Conservation (phyloP, 495 filamentous ascomycete genomes). For the Bryoglossum gracile region DNA sequence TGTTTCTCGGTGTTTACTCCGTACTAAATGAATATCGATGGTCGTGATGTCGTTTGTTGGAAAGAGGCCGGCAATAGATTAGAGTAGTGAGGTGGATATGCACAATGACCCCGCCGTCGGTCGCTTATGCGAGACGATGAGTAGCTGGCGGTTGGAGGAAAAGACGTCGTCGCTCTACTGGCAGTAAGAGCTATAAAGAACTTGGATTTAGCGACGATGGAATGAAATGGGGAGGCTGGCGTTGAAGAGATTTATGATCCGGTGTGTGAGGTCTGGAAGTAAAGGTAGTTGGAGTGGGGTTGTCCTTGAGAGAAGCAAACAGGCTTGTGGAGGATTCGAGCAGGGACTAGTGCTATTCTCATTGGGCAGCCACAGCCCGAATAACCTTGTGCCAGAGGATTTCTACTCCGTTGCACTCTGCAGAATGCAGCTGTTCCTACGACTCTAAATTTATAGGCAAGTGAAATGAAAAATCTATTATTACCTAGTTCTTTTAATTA, state of each 20-base stretch:
- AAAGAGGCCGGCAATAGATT: background rate
- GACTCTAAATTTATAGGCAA: background rate
- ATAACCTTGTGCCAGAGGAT: background rate
- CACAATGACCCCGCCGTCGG: background rate
- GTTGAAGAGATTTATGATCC: conserved; percentile 21
- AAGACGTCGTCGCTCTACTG: too few species aligned
- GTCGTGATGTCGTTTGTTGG: background rate
- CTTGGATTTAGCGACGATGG: too few species aligned
- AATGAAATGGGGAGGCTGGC: conserved; percentile 10
- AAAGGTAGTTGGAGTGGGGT: conserved; percentile 5
- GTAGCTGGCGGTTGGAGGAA: background rate
- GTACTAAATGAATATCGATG: too few species aligned
- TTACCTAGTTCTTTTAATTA: background rate
- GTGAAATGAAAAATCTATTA: background rate
- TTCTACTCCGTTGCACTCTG: too few species aligned
- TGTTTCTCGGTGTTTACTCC: too few species aligned
- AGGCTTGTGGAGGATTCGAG: conserved; percentile 13
- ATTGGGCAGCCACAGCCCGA: conserved; percentile 13
- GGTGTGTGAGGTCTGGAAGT: conserved; percentile 5
- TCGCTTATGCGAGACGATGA: background rate
- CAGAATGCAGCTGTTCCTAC: too few species aligned
- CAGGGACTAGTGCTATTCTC: conserved; percentile 1
- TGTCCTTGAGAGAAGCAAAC: conserved; percentile 7
- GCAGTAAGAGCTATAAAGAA: too few species aligned
- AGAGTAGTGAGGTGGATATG: background rate